Base-by-base conservation (phyloP, 805 yeast genomes). In the Wickerhamiella galacta region DNA sequence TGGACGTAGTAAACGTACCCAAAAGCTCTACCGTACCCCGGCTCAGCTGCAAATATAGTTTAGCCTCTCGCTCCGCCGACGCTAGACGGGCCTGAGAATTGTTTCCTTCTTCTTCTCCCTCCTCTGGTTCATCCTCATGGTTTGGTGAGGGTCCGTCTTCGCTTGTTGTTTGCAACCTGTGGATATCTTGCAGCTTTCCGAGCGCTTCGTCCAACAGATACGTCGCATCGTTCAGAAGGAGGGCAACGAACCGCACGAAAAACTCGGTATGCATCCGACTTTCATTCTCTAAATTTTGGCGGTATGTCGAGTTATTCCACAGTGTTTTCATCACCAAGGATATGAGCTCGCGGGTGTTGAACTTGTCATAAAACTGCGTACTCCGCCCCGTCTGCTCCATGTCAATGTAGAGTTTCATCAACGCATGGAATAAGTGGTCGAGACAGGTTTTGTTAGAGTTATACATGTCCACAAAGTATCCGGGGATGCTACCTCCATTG, bases 311-410 rank as follows among this genome's bases (percentile, higher is more conserved):
- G 43, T 70, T 70, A 37, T 72, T 67, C 92, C 95, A 90, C 34
- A 90, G 59, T 44, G 74, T 73, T 51, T 82, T 87, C 46, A 90
- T 58, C 21, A 90, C 76, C 30, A 69, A 69, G 1, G 95, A 77
- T 19, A 90, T 80, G 50, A 81, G 76, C 54, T 73, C 87, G 52
- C 98, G 68, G 28, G 81, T 70, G 53, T 82, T 85, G 59, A 90
- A 90, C 56, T 90, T 90, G 54, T 90, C 99, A 53, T 87, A 87
- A 51, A 87, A 90, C 55, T 90, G 96, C 0, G 92, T 73, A 6
- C 87, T 75, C 2, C 95, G 77, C 7, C 98, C 98, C 0, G 98
- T 90, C 48, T 80, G 83, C 53, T 90, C 99, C 32, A 87, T 85
- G 64, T 80, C 81, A 22, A 90, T 93, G 53, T 87, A 90, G 40